Base-by-base conservation (phyloP, 768 basidiomycete species). In the Hebeloma cylindrosporum region DNA sequence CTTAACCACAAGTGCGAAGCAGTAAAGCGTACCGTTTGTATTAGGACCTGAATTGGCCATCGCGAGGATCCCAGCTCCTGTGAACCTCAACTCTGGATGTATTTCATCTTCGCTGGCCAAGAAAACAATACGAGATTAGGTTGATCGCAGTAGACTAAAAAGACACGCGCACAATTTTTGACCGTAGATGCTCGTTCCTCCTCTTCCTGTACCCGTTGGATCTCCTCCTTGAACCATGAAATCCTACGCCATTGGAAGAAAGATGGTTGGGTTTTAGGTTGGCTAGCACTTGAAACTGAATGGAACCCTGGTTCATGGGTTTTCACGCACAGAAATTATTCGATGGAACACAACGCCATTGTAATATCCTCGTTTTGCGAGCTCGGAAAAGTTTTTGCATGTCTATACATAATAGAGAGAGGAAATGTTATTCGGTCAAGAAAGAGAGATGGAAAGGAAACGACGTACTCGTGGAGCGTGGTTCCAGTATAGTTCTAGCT, bases 1-100 rank as follows among this genome's bases (percentile, higher is more conserved):
- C 10, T 36, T 34, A 21, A 52, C 13, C 23, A 43, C 13, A 78
- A 60, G 50, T 56, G 28, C 28, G 33, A 26, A 33, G 43, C 17
- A 76, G 6, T 70, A 69, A 11, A 69, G 48, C 69, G 42, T 42
- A 80, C 90, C 86, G 58, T 92, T 93, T 18, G 86, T 87, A 61
- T 92, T 90, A n/a, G 88, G 88, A 8, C 94, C 94, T 33, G 94
- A 91, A 67, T 99, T 99, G 26, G 96, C 96, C 90, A 93, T 92
- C 7, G 91, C 93, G 18, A 98, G 80, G 46, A 97, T 93, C 16
- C 95, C 95, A 31, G 94, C 93, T 13, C 95, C 95, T 2, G 93
- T 93, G 70, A 97, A 97, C 36, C 93, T 75, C 54, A 97, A 67
- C 10, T 96, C 93, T 1, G 90, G 85, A 56, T 91, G 80, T 40